Base-by-base conservation (phyloP, 2,329 filamentous ascomycete species). In the Aspergillus neotritici region DNA sequence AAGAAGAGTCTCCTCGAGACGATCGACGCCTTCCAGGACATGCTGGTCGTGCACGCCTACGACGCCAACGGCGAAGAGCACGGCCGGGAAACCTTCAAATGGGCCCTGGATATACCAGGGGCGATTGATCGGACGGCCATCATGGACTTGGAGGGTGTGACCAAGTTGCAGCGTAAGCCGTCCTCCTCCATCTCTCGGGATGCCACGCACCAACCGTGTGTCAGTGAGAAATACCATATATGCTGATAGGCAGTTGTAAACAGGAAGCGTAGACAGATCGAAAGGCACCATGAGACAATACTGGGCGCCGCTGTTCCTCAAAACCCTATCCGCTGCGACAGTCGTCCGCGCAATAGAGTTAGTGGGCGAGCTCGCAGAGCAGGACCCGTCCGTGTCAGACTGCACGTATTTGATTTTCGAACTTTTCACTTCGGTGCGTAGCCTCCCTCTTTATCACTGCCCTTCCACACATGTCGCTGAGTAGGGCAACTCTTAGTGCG, bases 11-110 rank as follows among this genome's bases (percentile, higher is more conserved):
- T 51, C 9, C 31, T 49, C 3, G 29, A 41, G 16, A 49, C 47
- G 4, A 41, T 47, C 4, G 37, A 30, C 2, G 34, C 37, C 1
- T 31, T 43, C 5, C 25, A 29, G 2, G 42, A 50, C 13, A 50
- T 48, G 48, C 29, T 48, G 11, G 21, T 48, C 7, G 40, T 50
- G 2, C 48, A 48, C 40, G 48, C 30, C 1, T 46, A 44, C 8
- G 46, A 77, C 51, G 64, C 60, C 33, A 70, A 55, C 28, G 70
- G 68, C 32, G 79, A 78, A 67, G 76, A 74, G 57, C 47, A 70
- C 54, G 33, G 55, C 60, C 0, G 70, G 72, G 65, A 65, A 0
- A 66, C 69, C 35, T 82, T 82, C 60, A 28, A 35, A 14, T 50
- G 45, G 46, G 48, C 46, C n/a, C 34, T 50, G 42, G 29, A 44